Percentiles rank a stretch among this genome's conserved stretches.
phyloP scores from a whole-genome alignment of 1,139 yeast genomes.

The Pichia sp. region DNA sequence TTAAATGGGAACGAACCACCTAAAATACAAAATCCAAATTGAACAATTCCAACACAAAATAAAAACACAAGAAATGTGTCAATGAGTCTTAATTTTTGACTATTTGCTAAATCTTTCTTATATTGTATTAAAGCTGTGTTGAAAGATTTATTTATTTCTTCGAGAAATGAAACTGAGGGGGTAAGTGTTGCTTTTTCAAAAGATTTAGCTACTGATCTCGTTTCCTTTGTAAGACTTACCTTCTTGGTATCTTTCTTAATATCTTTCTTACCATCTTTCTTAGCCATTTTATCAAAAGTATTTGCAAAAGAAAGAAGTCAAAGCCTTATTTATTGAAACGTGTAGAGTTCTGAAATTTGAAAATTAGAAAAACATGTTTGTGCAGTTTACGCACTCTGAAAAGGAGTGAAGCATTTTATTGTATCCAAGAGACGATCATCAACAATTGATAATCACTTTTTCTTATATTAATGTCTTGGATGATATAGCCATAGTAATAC shows the following conservation, averaged over 20 bases:
- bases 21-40: constrained; percentile 66
- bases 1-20: constrained; percentile 94
- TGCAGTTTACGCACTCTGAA: background rate
- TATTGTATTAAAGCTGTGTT: constrained; percentile 9
- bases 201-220: constrained; percentile 14
- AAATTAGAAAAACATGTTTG: background rate
- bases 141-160: constrained; percentile 8
- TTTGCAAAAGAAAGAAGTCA: background rate
- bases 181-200: constrained; percentile 18
- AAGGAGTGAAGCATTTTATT: too few relatives aligned
- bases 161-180: constrained; percentile 7
- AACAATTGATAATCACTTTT: background rate
- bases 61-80: constrained; percentile 72
- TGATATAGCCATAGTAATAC: background rate
- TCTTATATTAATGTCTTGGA: background rate
- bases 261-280: too few relatives aligned
- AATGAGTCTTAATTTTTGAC: constrained; percentile 50
- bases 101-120: constrained; percentile 27
- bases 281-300: constrained; percentile 32
- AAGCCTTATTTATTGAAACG: background rate
- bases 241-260: constrained; percentile 4
- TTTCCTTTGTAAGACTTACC: background rate
- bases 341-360: background rate
- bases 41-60: constrained; percentile 68
- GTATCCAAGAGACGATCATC: background rate